A percentile compares a stretch with the other conserved stretches of the same genome.
Conservation (phyloP, 495 filamentous ascomycete species). For the Aspergillus campestris region DNA sequence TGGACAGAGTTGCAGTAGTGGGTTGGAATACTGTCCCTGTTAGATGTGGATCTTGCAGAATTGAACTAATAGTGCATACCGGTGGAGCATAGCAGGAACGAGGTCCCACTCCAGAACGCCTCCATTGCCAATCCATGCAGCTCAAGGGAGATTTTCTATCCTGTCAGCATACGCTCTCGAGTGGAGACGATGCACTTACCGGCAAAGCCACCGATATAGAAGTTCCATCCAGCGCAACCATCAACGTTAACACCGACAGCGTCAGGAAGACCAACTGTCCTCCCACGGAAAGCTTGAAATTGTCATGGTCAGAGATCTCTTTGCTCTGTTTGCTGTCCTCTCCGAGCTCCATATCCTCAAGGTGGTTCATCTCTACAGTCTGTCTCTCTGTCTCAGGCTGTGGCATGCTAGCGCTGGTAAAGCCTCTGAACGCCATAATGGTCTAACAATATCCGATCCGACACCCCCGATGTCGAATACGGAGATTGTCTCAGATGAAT, state of each 20-base stretch:
- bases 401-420: too few species aligned
- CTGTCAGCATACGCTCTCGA: neutral
- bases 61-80: neutral
- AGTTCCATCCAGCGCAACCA: conserved; percentile 61
- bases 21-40: conserved; percentile 26
- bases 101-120: conserved; percentile 47
- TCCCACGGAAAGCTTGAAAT: conserved; percentile 4
- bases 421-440: too few species aligned
- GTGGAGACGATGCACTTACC: conserved; percentile 21
- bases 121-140: conserved; percentile 39
- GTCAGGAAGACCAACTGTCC: conserved; percentile 33
- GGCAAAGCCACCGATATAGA: conserved; percentile 63
- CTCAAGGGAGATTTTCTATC: conserved; percentile 12
- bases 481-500: too few species aligned
- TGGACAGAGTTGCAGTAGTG: conserved; percentile 32
- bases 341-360: too few species aligned
- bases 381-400: neutral
- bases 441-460: too few species aligned
- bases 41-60: neutral
- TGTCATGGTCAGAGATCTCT: neutral
- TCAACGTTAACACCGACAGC: conserved; percentile 49
- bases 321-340: neutral
- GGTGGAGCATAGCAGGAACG: conserved; percentile 40
- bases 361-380: neutral
- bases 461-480: too few species aligned